Percentiles rank a stretch among this genome's conserved stretches.
phyloP scores from a whole-genome alignment of 306 rosid species.

The Citrullus colocynthis region DNA sequence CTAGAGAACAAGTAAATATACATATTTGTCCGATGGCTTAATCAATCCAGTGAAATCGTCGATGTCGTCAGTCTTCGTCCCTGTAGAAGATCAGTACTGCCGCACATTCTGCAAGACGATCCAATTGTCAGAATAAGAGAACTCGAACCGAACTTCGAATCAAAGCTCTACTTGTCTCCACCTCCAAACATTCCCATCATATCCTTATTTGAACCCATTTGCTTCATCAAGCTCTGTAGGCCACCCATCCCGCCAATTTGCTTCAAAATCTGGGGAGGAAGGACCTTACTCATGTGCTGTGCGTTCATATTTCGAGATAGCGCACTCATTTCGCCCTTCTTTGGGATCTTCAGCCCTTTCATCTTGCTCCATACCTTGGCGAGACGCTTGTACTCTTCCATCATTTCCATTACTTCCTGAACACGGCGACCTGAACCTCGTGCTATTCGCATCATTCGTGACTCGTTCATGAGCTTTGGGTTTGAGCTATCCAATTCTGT shows the following conservation, averaged over 20 bases:
- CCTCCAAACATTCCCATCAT: constrained; percentile 90
- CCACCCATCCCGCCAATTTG: constrained; percentile 87
- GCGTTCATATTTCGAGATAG: constrained; percentile 73
- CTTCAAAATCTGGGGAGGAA: constrained; percentile 75
- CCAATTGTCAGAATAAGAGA: not conserved
- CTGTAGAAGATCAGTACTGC: not conserved
- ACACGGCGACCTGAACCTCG: constrained; percentile 64
- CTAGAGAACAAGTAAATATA: not conserved
- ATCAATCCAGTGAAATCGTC: not conserved
- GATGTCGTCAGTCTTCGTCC: not conserved
- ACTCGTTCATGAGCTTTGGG: constrained; percentile 66
- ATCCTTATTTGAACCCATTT: constrained; percentile 62
- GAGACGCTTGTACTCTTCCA: constrained; percentile 76
- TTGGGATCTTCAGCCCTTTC: constrained; percentile 72
- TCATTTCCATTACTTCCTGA: constrained; percentile 67
- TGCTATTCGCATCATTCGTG: constrained; percentile 72
- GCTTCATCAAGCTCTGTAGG: constrained; percentile 81
- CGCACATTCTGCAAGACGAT: not conserved
- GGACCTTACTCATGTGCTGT: constrained; percentile 73
- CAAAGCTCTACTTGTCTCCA: constrained; percentile 28
- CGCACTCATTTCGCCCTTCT: constrained; percentile 67
- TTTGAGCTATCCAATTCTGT: constrained; percentile 79
- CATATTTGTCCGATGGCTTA: not conserved
- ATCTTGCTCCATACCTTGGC: constrained; percentile 75
- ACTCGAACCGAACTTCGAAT: not conserved